Evolutionary conservation across 345 rosid species (phyloP).

Genomic region (Salix viminalis): DNA sequence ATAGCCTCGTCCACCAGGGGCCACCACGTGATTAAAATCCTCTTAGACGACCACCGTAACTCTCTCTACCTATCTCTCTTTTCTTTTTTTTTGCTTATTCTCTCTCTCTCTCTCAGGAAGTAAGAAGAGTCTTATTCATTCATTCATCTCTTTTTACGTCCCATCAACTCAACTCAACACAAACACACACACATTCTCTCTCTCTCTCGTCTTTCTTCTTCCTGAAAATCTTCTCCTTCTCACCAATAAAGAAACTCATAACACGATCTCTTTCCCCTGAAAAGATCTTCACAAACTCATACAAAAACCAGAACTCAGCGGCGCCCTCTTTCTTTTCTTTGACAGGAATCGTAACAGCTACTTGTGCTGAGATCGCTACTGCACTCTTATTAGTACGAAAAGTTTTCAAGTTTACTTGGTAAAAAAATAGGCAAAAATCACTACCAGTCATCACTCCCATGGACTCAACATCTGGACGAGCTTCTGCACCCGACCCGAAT

Average conservation of each 20-base stretch:
- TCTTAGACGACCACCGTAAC: neutral
- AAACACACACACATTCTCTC: neutral
- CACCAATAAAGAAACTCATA: constrained; percentile 10
- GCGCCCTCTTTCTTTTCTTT: neutral
- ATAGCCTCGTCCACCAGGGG: constrained; percentile 10
- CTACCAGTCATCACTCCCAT: neutral
- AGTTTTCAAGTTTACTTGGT: neutral
- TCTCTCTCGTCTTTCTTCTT: neutral
- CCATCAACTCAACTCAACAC: constrained; percentile 7
- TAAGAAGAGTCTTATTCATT: constrained; percentile 7
- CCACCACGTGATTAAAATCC: constrained; percentile 19
- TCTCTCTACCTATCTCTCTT: neutral
- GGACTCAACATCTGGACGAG: constrained; percentile 17
- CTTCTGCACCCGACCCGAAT: neutral
- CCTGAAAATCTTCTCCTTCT: constrained; percentile 8
- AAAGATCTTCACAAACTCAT: neutral
- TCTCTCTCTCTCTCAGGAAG: neutral
- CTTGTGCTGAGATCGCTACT: neutral
- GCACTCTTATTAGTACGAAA: neutral
- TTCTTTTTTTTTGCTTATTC: neutral
- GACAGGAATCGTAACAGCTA: neutral
- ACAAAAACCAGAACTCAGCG: neutral
- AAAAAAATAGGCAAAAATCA: neutral
- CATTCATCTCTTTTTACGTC: constrained; percentile 18
- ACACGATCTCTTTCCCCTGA: constrained; percentile 3